Evolutionary conservation across 2,329 filamentous ascomycete species (phyloP).

Genomic region (Cercospora sp.): DNA sequence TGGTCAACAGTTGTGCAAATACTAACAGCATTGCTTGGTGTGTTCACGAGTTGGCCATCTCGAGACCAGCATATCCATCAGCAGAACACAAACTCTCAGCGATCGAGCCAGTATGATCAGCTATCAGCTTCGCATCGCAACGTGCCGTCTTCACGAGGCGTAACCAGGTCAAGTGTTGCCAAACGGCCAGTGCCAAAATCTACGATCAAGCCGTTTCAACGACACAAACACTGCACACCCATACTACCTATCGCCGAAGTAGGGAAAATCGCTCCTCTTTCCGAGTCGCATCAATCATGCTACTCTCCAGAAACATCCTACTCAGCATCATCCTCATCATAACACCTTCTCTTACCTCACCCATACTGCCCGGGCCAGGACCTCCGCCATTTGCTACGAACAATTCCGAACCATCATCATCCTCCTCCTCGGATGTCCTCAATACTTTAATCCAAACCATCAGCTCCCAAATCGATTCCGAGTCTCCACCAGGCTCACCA

Average conservation of each 20-base stretch:
- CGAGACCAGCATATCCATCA: background rate
- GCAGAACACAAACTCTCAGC: background rate
- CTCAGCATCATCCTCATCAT: background rate
- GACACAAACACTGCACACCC: background rate
- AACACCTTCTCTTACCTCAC: background rate
- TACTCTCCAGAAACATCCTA: background rate
- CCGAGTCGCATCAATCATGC: background rate
- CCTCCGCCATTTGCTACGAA: background rate
- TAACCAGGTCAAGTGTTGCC: background rate
- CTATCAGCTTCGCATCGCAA: background rate
- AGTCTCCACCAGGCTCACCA: background rate
- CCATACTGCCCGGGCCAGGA: background rate
- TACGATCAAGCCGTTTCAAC: background rate
- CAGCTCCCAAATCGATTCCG: background rate
- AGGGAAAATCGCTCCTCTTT: background rate
- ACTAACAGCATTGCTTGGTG: background rate
- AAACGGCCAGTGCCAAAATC: conserved; percentile 1
- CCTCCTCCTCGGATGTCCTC: background rate
- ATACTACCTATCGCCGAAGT: background rate
- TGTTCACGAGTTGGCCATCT: background rate
- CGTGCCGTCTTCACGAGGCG: background rate
- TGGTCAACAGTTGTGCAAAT: background rate
- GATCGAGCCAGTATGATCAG: background rate
- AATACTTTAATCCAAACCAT: background rate
- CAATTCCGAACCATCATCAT: background rate